A percentile compares a stretch with the other conserved stretches of the same genome.
Conservation (phyloP, 2,329 filamentous ascomycete species). For the Ophiostoma tasmaniense region DNA sequence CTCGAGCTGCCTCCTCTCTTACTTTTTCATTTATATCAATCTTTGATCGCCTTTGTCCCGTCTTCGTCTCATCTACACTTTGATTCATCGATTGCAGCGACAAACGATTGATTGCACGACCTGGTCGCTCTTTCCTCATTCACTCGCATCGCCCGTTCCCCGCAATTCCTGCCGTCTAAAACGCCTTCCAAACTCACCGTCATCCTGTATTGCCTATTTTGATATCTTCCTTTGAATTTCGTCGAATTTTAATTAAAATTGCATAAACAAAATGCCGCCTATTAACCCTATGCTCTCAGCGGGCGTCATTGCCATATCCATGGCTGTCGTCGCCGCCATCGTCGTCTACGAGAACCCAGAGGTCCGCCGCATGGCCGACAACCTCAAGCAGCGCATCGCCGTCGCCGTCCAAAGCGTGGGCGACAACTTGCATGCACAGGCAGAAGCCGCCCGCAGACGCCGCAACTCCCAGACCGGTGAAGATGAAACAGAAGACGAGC, state of each 20-base stretch:
- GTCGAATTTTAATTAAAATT: too few species aligned
- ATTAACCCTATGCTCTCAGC: constrained; percentile 50
- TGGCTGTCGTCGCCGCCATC: constrained; percentile 49
- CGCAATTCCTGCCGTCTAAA: constrained; percentile 1
- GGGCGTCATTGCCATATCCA: constrained; percentile 49
- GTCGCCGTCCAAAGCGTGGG: constrained; percentile 51
- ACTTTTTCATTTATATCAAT: not conserved
- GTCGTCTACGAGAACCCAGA: constrained; percentile 58
- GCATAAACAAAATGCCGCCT: constrained; percentile 38
- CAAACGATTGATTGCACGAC: not conserved
- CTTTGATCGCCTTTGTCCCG: not conserved
- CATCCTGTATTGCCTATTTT: not conserved
- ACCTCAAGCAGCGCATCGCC: constrained; percentile 53
- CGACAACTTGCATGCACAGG: constrained; percentile 43
- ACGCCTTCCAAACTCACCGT: not conserved
- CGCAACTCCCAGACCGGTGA: constrained; percentile 33
- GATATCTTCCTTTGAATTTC: not conserved
- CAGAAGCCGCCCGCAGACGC: not conserved
- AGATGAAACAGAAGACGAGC: constrained; percentile 37
- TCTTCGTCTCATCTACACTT: not conserved
- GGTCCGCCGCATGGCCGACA: constrained; percentile 51
- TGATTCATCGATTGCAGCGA: not conserved
- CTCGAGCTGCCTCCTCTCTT: not conserved
- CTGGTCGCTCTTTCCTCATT: not conserved
- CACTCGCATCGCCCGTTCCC: not conserved